Evolutionary conservation across 148 eudicot genomes (phyloP).

Genomic region (Rhododendron griersonianum): DNA sequence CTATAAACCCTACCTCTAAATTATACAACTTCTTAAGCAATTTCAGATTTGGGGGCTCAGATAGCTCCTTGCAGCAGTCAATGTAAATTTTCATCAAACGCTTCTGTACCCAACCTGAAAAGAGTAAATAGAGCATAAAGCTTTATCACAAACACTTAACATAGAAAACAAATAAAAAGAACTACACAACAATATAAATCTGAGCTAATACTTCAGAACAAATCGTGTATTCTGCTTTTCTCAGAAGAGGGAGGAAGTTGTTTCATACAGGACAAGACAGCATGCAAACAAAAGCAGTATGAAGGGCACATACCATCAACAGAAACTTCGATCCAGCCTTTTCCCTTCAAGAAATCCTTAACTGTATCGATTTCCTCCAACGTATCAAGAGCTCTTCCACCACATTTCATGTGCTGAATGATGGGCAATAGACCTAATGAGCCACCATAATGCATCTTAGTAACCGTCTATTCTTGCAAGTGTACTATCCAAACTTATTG

Average conservation of each 20-base stretch:
- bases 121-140: neutral
- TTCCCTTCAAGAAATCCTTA: conserved; percentile 29
- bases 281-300: neutral
- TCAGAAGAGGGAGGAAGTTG: neutral
- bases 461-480: neutral
- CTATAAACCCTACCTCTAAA: conserved; percentile 45
- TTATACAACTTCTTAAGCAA: conserved; percentile 71
- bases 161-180: neutral
- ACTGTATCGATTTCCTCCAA: conserved; percentile 33
- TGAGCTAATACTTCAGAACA: neutral
- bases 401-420: conserved; percentile 51
- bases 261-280: neutral
- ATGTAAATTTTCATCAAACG: conserved; percentile 73
- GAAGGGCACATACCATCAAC: conserved; percentile 52
- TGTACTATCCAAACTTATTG: neutral
- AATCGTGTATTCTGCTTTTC: neutral
- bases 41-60: conserved; percentile 67
- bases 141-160: neutral
- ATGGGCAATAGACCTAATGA: conserved; percentile 75
- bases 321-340: conserved; percentile 64
- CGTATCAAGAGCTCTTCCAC: conserved; percentile 42
- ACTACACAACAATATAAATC: neutral
- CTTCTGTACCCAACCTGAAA: conserved; percentile 83
- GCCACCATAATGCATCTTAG: conserved; percentile 11
- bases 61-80: conserved; percentile 62